Conservation (phyloP, 208 protist genomes). For the Porcisia deanei region DNA sequence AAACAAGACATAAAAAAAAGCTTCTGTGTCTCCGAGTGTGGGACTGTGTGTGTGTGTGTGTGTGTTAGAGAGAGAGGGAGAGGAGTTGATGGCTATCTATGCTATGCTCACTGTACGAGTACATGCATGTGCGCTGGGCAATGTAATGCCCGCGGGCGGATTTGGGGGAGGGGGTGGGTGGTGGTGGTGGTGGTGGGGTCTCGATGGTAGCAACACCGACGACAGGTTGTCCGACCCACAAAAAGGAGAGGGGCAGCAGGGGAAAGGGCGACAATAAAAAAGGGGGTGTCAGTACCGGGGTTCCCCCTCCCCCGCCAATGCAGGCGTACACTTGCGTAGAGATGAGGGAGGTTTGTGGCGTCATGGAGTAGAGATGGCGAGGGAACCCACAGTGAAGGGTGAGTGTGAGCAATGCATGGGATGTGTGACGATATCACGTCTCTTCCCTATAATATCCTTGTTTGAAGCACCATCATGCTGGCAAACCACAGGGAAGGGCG, state of each 20-base stretch:
- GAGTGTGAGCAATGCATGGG: not conserved
- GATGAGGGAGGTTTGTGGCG: not conserved
- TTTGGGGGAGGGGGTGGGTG: not conserved
- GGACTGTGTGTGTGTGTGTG: not conserved
- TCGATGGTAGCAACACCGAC: not conserved
- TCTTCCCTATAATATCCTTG: not conserved
- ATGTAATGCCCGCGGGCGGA: not conserved
- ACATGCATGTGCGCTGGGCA: no score
- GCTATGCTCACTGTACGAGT: no score
- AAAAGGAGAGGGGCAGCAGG: not conserved
- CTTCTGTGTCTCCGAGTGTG: not conserved
- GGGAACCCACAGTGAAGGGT: not conserved
- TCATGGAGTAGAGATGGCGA: not conserved
- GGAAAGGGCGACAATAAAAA: not conserved
- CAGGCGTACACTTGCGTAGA: not conserved
- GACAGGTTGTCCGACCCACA: not conserved
- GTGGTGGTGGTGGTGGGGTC: not conserved
- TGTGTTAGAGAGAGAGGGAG: not conserved
- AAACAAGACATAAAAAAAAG: not conserved
- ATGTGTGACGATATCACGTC: not conserved
- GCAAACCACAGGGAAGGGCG: no score
- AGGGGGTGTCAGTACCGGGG: no score
- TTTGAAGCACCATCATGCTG: not conserved
- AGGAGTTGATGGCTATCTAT: no score
- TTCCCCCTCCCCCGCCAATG: not conserved